Base-by-base conservation (phyloP, 345 rosid genomes). In the Durio zibethinus region DNA sequence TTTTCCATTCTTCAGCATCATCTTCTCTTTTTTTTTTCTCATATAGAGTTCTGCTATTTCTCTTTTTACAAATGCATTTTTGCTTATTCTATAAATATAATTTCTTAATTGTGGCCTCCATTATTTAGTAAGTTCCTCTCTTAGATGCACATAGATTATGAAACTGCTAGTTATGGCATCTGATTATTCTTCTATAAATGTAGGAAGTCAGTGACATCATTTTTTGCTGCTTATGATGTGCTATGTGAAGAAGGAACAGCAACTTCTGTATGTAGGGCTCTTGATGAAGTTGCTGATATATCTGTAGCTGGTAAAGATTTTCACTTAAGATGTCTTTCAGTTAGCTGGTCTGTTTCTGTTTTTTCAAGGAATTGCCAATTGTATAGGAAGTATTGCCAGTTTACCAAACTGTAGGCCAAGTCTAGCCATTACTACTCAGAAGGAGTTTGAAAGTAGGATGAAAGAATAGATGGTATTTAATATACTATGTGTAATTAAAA, bases 231-330 rank as follows among this genome's bases (percentile, higher is more conserved):
- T 3, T 93, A 83, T 84, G 99, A 96, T 86, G 93, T 91, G 4
- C 89, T 96, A 5, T 93, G 93, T 59, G 99, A 96, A 84, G 99
- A 96, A 89, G 99, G 98, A 80, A 91, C 89, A 45, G 93, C 99
- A 72, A 90, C 91, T 64, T 77, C 97, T 77, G 98, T 96, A n/a
- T 96, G 97, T 79, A 85, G 83, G 79, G 94, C 97, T 83, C 97
- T 96, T 23, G 89, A 91, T 84, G 97, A 95, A 85, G 88, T 95
- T 85, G 92, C 98, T 42, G 98, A 93, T 85, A 85, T 92, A 82
- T 93, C 99, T 80, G 86, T 93, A 68, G 91, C 97, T 84, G 99
- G 99, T 96, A 84, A 54, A 40, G 29, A 65, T 72, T 79, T 71
- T 35, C 27, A 52, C 23, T 69, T 38, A 57, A 67, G 63, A 21